These are phyloP conservation scores for Cairneyella variabilis DNA, from an alignment of 495 filamentous ascomycete genomes.

Conservation along the genomic window DNA sequence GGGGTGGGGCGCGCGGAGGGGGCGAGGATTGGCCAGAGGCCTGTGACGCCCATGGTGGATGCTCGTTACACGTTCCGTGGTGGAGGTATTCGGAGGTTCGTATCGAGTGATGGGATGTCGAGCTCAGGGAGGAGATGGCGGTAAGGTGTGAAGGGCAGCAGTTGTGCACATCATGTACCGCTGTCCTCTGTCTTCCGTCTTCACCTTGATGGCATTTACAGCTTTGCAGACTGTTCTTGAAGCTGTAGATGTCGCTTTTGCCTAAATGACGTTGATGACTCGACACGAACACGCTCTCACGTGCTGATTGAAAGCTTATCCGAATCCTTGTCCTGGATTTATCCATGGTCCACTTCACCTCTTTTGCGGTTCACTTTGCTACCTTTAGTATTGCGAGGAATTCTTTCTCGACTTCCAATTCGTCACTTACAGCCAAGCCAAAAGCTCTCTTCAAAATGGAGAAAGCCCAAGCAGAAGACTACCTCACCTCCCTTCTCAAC, in stretches of 20 bases:
- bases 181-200: neutral
- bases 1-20: constrained; percentile 88
- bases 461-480: constrained; percentile 35
- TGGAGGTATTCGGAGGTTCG: neutral
- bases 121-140: neutral
- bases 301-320: neutral
- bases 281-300: constrained; percentile 10
- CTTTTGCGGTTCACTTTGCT: neutral
- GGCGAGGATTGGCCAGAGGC: constrained; percentile 91
- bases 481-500: constrained; percentile 53
- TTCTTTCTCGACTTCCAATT: neutral
- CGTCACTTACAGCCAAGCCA: neutral
- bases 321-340: neutral
- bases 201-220: neutral
- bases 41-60: constrained; percentile 84
- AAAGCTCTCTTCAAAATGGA: constrained; percentile 19
- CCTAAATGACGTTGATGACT: constrained; percentile 11
- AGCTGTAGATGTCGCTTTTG: neutral
- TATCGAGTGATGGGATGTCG: constrained; percentile 2
- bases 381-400: no score
- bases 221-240: neutral
- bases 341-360: neutral
- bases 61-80: neutral
- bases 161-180: constrained; percentile 1
- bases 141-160: neutral